Evolutionary conservation across 257 asterid genomes (phyloP), one percentile per base, ranked within the genome.

Genomic region (Cruciata laevipes): DNA sequence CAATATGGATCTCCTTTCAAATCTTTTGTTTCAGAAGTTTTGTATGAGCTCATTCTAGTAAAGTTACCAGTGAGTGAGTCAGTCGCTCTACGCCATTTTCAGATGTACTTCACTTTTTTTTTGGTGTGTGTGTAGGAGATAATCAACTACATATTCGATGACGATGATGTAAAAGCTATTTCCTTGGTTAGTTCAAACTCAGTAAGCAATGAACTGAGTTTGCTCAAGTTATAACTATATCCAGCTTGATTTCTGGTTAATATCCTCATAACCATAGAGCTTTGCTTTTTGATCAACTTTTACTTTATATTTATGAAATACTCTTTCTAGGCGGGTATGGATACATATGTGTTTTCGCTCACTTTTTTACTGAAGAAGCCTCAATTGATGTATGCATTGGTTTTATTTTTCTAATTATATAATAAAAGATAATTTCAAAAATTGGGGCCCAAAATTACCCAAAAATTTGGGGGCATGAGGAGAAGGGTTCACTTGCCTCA

Each of bases 131-230:
- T 72, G 71, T 71, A 81, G 86, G 83, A 76, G 52, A 81, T 78
- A 62, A 69, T 75, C 65, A 33, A 73, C 58, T 61, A 71, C 70
- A 78, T 78, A 42, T 81, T 82, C 69, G 86, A 76, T 12, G 80
- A 78, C 6, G 82, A 81, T 49, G 80, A 81, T 71, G 71, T 81
- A 68, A 73, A 71, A 73, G 86, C 83, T 58, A 72, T 81, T 65
- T 81, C 81, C 69, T 60, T 75, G 57, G 64, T 76, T 67, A 75
- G 71, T 57, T 76, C 86, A 76, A 65, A 73, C 24, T 38, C 33
- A 52, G 83, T 81, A 69, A 75, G 83, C 61, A 60, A 30, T 56
- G 11, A 32, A 20, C 5, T 8, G 60, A 53, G 14, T 47, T 47
- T 66, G 13, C 24, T 35, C 21, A 6, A 47, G 55, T 14, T 47